Base-by-base conservation (phyloP, 139 green algal species). In the Pleodorina starrii region DNA sequence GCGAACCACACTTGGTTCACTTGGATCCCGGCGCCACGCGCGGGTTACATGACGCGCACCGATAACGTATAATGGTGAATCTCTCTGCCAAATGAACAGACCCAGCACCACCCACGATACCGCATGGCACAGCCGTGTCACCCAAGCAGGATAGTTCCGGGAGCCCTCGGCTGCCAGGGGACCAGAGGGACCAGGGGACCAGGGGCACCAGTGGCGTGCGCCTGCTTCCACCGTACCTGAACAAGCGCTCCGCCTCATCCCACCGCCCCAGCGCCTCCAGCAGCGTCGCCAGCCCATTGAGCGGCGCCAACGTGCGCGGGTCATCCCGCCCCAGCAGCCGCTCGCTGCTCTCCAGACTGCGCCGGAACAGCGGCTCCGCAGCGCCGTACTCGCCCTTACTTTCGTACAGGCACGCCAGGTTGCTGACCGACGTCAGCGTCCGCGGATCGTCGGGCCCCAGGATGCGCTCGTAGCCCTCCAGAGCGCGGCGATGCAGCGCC, bases 301-400 rank as follows among this genome's bases (percentile, higher is more conserved):
- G 40, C 71, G 71, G 40, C 19, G 19, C 23, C 40, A 50, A 14
- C 38, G 35, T 48, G 38, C 44, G 73, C 44, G 44, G 46, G 44
- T 84, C 21, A n/a, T 84, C 46, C 16, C 38, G 75, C 46, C 75
- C 75, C 17, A 66, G 44, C 46, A 68, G 7, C 75, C 75, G 46
- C 44, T 68, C 75, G 11, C 43, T 60, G 48, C 27, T 29, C n/a
- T 66, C 75, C 75, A 84, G 75, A 2, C 38, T 25, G 12, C 75
- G 48, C 75, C 75, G 46, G 44, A 44, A 35, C 44, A 84, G 6
- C 75, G 44, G 46, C 75, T 84, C 75, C 75, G 75, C 75, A 14
- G 16, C 46, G 46, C n/a, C n/a, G n/a, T 48, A 68, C 75, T 43
- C 43, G 27, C 46, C 46, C 75, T 57, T 40, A 9, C 40, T 7